phyloP scores from a whole-genome alignment of 108 stramenopile species.

The Nitzschia sp. region DNA sequence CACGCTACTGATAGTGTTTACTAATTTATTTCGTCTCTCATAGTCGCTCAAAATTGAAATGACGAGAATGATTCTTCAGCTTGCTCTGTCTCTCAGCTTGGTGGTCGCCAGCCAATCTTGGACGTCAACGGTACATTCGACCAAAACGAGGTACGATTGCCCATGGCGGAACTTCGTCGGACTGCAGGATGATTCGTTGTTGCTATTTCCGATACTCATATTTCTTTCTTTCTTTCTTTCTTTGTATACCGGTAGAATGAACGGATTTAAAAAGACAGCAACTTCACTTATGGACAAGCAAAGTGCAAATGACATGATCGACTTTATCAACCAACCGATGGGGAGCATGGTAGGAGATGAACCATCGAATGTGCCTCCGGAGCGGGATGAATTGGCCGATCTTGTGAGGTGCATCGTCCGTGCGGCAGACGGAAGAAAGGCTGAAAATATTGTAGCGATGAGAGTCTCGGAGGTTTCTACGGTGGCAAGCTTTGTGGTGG shows the following conservation, averaged over 20 bases:
- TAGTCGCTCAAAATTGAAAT: too few relatives aligned
- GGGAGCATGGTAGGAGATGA: constrained; percentile 29
- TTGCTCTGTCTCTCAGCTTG: not conserved
- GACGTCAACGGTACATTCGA: too few relatives aligned
- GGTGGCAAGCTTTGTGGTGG: constrained; percentile 76
- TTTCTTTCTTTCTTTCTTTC: not conserved
- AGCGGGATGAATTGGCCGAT: constrained; percentile 33
- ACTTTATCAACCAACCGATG: constrained; percentile 39
- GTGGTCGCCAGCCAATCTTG: not conserved
- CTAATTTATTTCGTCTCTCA: too few relatives aligned
- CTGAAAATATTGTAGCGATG: constrained; percentile 82
- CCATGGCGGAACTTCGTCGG: too few relatives aligned
- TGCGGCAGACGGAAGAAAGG: constrained; percentile 90
- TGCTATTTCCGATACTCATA: too few relatives aligned
- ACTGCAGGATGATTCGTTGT: too few relatives aligned
- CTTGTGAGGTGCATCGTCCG: constrained; percentile 47
- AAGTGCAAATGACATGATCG: constrained; percentile 23
- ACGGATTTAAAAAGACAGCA: not conserved
- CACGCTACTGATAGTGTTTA: too few relatives aligned
- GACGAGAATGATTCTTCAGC: too few relatives aligned
- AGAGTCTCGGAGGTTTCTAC: constrained; percentile 70
- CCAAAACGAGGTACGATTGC: too few relatives aligned
- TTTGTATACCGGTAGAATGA: not conserved
- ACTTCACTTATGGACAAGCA: constrained; percentile 12
- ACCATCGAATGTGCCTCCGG: constrained; percentile 14